Conservation (phyloP, 164 flowering plant genomes). For the Nelumbo lutea region DNA sequence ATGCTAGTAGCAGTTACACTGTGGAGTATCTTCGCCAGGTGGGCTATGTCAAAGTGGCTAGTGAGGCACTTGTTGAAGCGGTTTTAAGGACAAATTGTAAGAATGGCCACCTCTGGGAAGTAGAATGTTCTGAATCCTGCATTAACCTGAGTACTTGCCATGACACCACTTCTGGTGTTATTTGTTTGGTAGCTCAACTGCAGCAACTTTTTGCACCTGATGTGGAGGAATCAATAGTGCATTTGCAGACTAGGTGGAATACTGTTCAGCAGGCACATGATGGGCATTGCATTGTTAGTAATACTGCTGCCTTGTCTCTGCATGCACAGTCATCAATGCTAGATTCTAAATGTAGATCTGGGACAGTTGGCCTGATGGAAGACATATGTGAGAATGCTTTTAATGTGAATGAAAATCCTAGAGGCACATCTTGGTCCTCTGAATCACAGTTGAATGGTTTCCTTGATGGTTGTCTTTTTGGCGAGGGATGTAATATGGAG, state of each 20-base stretch:
- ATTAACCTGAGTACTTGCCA: slow-evolving; percentile 69
- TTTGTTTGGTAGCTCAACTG: slow-evolving; percentile 66
- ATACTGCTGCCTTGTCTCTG: slow-evolving; percentile 25
- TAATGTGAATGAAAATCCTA: slow-evolving; percentile 25
- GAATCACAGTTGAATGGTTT: slow-evolving; percentile 22
- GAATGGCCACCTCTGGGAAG: slow-evolving; percentile 68
- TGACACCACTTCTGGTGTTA: slow-evolving; percentile 70
- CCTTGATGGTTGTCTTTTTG: slow-evolving; percentile 28
- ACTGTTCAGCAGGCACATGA: slow-evolving; percentile 46
- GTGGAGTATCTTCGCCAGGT: slow-evolving; percentile 48
- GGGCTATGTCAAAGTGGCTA: slow-evolving; percentile 91
- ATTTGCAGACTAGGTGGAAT: slow-evolving; percentile 88
- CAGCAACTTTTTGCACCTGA: slow-evolving; percentile 91
- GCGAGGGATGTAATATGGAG: slow-evolving; percentile 18
- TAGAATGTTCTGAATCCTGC: slow-evolving; percentile 66
- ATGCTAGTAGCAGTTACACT: slow-evolving; percentile 35
- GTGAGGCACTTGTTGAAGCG: slow-evolving; percentile 70
- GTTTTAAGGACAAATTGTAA: slow-evolving; percentile 50
- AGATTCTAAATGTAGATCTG: slow-evolving; percentile 16
- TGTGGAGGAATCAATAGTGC: slow-evolving; percentile 72
- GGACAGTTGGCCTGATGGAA: slow-evolving; percentile 60
- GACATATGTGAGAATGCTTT: slow-evolving; percentile 90
- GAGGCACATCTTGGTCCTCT: slow-evolving; percentile 20
- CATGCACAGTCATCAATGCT: slow-evolving; percentile 14
- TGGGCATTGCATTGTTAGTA: slow-evolving; percentile 17